Conservation (phyloP, 2,329 filamentous ascomycete species). For the Fusarium hainanense region DNA sequence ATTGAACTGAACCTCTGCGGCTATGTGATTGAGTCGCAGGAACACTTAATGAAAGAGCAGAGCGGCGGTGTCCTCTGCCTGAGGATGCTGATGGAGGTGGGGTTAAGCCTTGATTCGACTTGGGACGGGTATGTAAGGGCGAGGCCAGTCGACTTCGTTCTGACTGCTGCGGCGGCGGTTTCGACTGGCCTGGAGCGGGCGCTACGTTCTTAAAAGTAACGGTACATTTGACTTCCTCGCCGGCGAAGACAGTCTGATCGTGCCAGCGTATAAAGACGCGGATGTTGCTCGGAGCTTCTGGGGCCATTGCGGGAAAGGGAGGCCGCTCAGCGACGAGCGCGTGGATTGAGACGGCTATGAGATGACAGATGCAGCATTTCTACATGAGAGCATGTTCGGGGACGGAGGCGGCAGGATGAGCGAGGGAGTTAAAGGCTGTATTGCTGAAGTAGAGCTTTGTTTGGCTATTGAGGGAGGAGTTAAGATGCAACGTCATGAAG, state of each 20-base stretch:
- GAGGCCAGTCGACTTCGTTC: conserved; percentile 55
- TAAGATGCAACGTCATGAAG: conserved; percentile 46
- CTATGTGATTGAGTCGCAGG: conserved; percentile 59
- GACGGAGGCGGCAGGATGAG: conserved; percentile 7
- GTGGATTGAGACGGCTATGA: conserved; percentile 43
- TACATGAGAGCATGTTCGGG: conserved; percentile 37
- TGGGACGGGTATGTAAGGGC: conserved; percentile 57
- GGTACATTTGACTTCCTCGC: conserved; percentile 93
- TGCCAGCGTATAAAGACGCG: conserved; percentile 96
- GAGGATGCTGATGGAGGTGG: conserved; percentile 56
- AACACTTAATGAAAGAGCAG: conserved; percentile 72
- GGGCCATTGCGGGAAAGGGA: conserved; percentile 57
- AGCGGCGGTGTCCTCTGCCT: conserved; percentile 68
- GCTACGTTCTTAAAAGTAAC: conserved; percentile 95
- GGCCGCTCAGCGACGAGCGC: conserved; percentile 48
- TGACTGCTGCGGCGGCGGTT: conserved; percentile 39
- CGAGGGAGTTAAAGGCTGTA: conserved; percentile 5
- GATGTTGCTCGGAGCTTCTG: conserved; percentile 73
- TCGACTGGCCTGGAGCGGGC: conserved; percentile 54
- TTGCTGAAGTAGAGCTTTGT: conserved; percentile 23
- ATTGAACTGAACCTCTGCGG: conserved; percentile 61
- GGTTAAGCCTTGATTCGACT: conserved; percentile 57
- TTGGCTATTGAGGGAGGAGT: conserved; percentile 38
- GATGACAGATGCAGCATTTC: conserved; percentile 49
- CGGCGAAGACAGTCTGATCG: conserved; percentile 93